phyloP scores from a whole-genome alignment of 495 filamentous ascomycete genomes.

The Margaritispora aquatica region DNA sequence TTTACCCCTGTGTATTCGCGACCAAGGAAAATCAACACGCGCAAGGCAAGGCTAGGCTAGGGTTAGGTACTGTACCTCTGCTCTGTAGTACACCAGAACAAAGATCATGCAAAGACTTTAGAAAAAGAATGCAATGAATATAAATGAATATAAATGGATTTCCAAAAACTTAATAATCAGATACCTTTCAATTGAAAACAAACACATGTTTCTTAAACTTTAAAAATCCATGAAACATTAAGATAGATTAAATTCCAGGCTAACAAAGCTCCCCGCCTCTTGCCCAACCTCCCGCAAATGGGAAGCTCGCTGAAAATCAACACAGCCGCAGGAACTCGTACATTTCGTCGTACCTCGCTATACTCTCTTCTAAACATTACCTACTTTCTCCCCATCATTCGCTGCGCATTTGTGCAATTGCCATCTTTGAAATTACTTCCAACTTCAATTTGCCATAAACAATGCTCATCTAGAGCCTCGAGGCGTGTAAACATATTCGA shows the following conservation, averaged over 20 bases:
- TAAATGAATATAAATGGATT: too few relatives aligned
- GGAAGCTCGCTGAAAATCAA: not conserved
- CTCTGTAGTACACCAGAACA: too few relatives aligned
- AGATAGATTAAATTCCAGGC: too few relatives aligned
- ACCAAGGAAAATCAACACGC: not conserved
- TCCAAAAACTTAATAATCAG: too few relatives aligned
- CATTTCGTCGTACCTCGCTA: not conserved
- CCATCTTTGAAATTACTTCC: not conserved
- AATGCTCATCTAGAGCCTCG: conserved; percentile 18
- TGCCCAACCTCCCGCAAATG: not conserved
- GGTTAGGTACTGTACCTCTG: too few relatives aligned
- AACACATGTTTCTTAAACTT: too few relatives aligned
- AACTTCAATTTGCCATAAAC: not conserved
- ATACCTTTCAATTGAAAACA: too few relatives aligned
- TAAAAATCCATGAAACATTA: too few relatives aligned
- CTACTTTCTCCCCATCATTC: not conserved
- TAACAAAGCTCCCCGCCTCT: not conserved
- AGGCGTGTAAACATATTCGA: conserved; percentile 8
- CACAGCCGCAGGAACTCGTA: not conserved
- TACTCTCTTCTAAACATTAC: too few relatives aligned
- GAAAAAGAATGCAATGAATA: too few relatives aligned
- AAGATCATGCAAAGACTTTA: too few relatives aligned
- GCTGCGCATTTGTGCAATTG: not conserved
- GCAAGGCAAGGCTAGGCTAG: too few relatives aligned
- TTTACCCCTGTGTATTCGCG: not conserved